These are phyloP conservation scores for Solanum phureja DNA, from an alignment of 257 asterid genomes.

Conservation along the genomic window DNA sequence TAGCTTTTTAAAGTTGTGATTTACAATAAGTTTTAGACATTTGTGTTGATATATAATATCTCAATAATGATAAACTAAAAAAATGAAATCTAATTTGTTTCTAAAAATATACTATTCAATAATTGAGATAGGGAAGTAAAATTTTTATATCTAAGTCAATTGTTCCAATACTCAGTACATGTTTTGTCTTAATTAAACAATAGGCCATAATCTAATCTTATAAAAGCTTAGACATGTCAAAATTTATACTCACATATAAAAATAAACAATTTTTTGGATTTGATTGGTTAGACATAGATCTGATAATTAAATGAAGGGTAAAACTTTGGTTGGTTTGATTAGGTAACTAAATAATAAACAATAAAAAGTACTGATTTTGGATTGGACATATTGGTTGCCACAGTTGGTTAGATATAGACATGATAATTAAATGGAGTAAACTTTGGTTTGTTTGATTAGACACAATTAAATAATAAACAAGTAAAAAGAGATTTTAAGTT, in stretches of 20 bases:
- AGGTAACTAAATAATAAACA: neutral
- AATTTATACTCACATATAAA: neutral
- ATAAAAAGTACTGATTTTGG: neutral
- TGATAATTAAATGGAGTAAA: neutral
- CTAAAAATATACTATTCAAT: neutral
- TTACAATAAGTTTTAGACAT: neutral
- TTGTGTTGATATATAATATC: neutral
- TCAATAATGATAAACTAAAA: neutral
- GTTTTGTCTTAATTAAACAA: neutral
- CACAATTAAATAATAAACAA: neutral
- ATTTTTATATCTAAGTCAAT: fast-evolving
- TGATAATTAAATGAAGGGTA: no score
- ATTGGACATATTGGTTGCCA: neutral
- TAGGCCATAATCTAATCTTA: neutral
- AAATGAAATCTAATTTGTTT: neutral
- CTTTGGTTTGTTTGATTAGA: neutral
- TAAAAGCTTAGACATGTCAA: neutral
- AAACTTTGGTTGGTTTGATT: no score
- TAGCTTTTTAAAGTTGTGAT: neutral
- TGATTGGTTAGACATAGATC: no score
- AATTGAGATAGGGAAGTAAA: neutral
- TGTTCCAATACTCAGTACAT: neutral
- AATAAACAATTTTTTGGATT: no score
- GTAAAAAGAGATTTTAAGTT: neutral
- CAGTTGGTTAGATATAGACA: neutral